Percentiles rank a stretch among this genome's conserved stretches.
Evolutionary conservation across 139 green algal genomes (phyloP).

Genomic region (Yamagishiella unicocca): DNA sequence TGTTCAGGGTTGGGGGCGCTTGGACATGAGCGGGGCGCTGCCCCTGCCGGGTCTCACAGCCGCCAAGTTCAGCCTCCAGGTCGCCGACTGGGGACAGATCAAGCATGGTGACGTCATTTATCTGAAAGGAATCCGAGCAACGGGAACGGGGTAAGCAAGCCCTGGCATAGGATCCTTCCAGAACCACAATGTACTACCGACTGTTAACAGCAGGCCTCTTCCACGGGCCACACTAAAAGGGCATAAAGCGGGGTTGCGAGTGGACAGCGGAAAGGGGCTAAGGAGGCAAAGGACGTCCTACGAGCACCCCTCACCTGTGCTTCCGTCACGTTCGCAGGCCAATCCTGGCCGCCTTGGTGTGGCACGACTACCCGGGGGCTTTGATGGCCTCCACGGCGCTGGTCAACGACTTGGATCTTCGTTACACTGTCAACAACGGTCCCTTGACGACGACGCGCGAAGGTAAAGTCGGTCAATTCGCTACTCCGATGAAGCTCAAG

Average conservation of each 20-base stretch:
- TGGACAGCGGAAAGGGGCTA: too few relatives aligned
- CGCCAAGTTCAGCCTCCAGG: background rate
- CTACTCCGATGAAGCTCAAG: too few relatives aligned
- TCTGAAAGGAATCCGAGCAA: background rate
- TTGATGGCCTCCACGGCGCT: background rate
- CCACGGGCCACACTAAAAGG: too few relatives aligned
- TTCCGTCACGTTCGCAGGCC: too few relatives aligned
- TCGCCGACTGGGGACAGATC: background rate
- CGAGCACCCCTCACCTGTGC: too few relatives aligned
- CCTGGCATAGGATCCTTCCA: too few relatives aligned
- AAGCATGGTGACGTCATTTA: background rate
- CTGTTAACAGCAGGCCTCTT: too few relatives aligned
- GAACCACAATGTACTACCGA: too few relatives aligned
- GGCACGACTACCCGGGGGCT: background rate
- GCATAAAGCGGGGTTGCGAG: too few relatives aligned
- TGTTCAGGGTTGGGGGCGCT: slow-evolving; percentile 22
- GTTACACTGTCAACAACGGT: background rate
- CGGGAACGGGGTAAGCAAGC: slow-evolving; percentile 13
- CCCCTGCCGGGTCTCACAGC: background rate
- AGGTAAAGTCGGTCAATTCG: too few relatives aligned
- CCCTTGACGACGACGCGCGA: background rate
- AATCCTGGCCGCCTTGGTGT: background rate
- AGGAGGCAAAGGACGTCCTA: too few relatives aligned
- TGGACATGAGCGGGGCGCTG: slow-evolving; percentile 15
- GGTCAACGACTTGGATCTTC: background rate